Conservation (phyloP, 352 stramenopile species). For the Pythium dissotocum region DNA sequence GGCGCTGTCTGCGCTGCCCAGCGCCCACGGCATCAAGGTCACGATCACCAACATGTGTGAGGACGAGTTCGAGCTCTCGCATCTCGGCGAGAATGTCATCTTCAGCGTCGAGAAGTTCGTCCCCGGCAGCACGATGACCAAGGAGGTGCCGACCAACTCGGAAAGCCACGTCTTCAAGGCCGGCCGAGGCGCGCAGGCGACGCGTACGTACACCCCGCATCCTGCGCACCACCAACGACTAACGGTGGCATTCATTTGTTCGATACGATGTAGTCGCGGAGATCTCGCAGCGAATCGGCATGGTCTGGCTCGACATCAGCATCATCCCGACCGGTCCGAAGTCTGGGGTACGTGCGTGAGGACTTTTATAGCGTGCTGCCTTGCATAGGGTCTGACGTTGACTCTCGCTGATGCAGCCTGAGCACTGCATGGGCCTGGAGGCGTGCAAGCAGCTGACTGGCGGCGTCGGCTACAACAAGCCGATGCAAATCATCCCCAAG, state of each 20-base stretch:
- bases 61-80: conserved; percentile 25
- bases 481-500: conserved; percentile 57
- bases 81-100: conserved; percentile 14
- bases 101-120: conserved; percentile 22
- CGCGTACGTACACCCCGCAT: conserved; percentile 17
- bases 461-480: conserved; percentile 62
- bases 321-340: conserved; percentile 29
- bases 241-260: neutral
- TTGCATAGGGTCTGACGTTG: neutral
- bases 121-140: conserved; percentile 19
- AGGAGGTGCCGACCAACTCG: conserved; percentile 12
- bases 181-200: conserved; percentile 23
- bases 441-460: conserved; percentile 56
- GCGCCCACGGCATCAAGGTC: conserved; percentile 17
- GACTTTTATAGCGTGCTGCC: neutral
- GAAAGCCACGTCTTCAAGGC: conserved; percentile 30
- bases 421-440: conserved; percentile 41
- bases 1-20: conserved; percentile 10
- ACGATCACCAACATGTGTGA: conserved; percentile 28
- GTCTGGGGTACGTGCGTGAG: conserved; percentile 17
- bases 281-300: conserved; percentile 18
- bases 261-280: conserved; percentile 24
- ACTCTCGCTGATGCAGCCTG: conserved; percentile 33
- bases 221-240: neutral
- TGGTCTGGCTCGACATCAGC: conserved; percentile 30